Evolutionary conservation across 2,329 filamentous ascomycete species (phyloP).

Genomic region (Fusarium anguioides): DNA sequence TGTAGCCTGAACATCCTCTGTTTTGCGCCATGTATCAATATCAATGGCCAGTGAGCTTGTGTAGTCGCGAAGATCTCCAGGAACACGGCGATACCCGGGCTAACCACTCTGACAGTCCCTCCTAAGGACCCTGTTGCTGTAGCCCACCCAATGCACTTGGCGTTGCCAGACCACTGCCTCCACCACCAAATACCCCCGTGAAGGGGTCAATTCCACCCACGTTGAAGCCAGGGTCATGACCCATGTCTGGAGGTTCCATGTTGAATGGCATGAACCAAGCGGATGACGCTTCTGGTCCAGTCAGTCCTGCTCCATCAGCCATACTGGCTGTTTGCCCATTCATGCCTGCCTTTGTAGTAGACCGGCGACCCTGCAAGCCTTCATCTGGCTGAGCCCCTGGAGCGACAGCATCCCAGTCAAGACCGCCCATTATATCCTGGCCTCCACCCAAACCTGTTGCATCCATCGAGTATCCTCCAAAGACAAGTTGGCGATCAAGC

Average conservation of each 20-base stretch:
- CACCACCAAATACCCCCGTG: conserved; percentile 59
- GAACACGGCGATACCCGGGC: conserved; percentile 20
- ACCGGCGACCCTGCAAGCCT: conserved; percentile 44
- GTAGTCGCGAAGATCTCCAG: conserved; percentile 11
- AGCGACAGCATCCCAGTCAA: conserved; percentile 58
- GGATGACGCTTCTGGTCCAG: conserved; percentile 63
- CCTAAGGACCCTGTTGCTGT: conserved; percentile 47
- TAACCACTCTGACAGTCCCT: conserved; percentile 25
- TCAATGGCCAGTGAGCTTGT: conserved; percentile 10
- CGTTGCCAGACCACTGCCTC: conserved; percentile 52
- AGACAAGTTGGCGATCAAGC: conserved; percentile 80
- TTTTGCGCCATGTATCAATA: background rate
- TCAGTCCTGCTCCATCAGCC: conserved; percentile 39
- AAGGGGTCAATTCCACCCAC: conserved; percentile 61
- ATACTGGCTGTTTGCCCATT: conserved; percentile 44
- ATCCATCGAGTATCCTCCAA: conserved; percentile 74
- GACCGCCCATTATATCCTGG: conserved; percentile 55
- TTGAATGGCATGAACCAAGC: conserved; percentile 97
- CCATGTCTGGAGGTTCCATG: conserved; percentile 77
- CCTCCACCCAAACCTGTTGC: conserved; percentile 51
- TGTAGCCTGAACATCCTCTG: background rate
- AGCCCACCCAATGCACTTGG: conserved; percentile 51
- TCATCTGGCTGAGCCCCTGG: conserved; percentile 45
- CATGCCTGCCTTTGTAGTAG: conserved; percentile 46
- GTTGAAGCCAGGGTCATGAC: conserved; percentile 58